Evolutionary conservation across 1,284 basidiomycete species (phyloP).

Genomic region (Mycosarcoma mackinlayi): DNA sequence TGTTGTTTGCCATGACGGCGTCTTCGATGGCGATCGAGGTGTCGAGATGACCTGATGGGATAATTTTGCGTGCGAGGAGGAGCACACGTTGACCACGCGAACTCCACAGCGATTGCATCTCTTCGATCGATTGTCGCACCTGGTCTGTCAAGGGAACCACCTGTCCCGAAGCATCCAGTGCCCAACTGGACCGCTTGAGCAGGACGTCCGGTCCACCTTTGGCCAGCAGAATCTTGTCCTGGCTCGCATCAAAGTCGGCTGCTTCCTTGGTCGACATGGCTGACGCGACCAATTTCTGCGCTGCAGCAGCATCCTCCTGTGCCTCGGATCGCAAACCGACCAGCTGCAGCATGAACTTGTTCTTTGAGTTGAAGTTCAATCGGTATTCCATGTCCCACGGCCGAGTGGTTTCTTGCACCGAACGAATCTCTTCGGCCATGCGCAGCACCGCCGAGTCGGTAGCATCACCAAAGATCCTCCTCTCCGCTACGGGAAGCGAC

Average conservation of each 20-base stretch:
- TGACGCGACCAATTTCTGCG: background rate
- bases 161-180: slow-evolving; percentile 60
- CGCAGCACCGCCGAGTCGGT: slow-evolving; percentile 76
- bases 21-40: slow-evolving; percentile 68
- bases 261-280: slow-evolving; percentile 65
- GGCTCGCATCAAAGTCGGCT: slow-evolving; percentile 52
- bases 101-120: slow-evolving; percentile 70
- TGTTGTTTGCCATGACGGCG: slow-evolving; percentile 58
- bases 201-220: slow-evolving; percentile 62
- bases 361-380: slow-evolving; percentile 74
- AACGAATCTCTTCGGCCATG: slow-evolving; percentile 72
- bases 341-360: slow-evolving; percentile 75
- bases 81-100: slow-evolving; percentile 75
- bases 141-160: slow-evolving; percentile 25
- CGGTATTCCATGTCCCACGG: slow-evolving; percentile 69
- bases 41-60: slow-evolving; percentile 60
- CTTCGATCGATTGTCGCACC: slow-evolving; percentile 14
- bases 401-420: slow-evolving; percentile 58
- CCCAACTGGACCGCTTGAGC: slow-evolving; percentile 68
- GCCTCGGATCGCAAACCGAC: slow-evolving; percentile 13
- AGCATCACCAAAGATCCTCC: slow-evolving; percentile 74
- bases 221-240: slow-evolving; percentile 38
- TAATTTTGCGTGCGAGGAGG: slow-evolving; percentile 67
- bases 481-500: slow-evolving; percentile 17
- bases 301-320: background rate